Base-by-base conservation (phyloP, 2,329 filamentous ascomycete genomes). In the Nigrospora sphaerica region DNA sequence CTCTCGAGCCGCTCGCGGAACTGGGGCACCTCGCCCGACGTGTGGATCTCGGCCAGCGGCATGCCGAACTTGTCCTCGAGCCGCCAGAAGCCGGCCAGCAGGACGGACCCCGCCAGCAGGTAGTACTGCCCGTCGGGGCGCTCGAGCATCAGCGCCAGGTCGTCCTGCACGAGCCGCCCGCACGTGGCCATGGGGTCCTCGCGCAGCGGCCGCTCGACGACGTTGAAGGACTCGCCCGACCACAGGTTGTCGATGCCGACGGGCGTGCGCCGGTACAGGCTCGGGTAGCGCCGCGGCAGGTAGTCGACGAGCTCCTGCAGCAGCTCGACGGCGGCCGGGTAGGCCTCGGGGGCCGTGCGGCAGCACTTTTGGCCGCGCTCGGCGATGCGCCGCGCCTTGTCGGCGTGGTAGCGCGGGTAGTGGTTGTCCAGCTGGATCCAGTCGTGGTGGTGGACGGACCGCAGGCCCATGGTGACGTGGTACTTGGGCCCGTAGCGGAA, bases 351-450 rank as follows among this genome's bases (percentile, higher is more conserved):
- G 2, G 81, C 77, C 0, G 87, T 92, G 13, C 66, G 66, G 58
- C 80, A 83, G 67, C 85, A 88, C 62, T 85, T 86, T 0, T 64
- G 51, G 1, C 81, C 85, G 0, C 88, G 77, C 51, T 87, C 80
- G 13, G 61, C 57, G 41, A 95, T 86, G 1, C 88, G 79, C 13
- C 69, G 68, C 1, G 77, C 74, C 65, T 95, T 95, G 52, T 85
- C 78, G 32, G 74, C 74, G 64, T 95, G 87, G 61, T 75, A 95
- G 45, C 77, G 78, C 1, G 81, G 74, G 61, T 80, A 95, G 40
- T 91, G 77, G 58, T 86, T 91, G 65, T 95, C 89, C 23, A 95
- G 77, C 65, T 95, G 86, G 57, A 92, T 89, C 87, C 87, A 91
- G 47, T 89, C 82, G 45, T 85, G 77, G 65, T 80, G 82, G 32